Percentiles rank a stretch among this genome's conserved stretches.
These are phyloP conservation scores for Ensete glaucum DNA, from an alignment of 176 grass and related monocot species.

Conservation along the genomic window DNA sequence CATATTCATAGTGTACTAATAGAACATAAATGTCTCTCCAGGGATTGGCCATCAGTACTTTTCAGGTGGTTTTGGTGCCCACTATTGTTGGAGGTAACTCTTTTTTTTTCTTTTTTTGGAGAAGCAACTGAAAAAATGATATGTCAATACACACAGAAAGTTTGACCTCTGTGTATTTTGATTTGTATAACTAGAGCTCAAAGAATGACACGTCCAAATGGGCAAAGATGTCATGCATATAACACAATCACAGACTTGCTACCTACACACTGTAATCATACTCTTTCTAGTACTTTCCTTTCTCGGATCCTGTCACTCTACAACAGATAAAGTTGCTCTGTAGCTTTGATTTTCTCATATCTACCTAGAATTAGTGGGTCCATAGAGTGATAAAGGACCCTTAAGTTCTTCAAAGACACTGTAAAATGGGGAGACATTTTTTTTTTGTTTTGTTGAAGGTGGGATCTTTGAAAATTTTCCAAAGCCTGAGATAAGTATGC, in stretches of 20 bases:
- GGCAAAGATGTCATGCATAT: not conserved
- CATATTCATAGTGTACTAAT: not conserved
- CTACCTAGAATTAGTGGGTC: not conserved
- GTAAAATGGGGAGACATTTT: too few species aligned
- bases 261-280: not conserved
- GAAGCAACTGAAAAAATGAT: not conserved
- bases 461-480: too few species aligned
- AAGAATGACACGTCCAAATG: not conserved
- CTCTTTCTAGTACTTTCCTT: not conserved
- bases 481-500: too few species aligned
- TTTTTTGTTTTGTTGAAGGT: too few species aligned
- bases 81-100: slow-evolving; percentile 78
- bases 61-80: slow-evolving; percentile 89
- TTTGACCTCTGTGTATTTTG: not conserved
- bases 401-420: not conserved
- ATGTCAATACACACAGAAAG: not conserved
- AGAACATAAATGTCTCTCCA: slow-evolving; percentile 25
- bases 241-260: not conserved
- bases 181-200: not conserved
- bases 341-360: not conserved
- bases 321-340: not conserved
- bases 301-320: not conserved
- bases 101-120: slow-evolving; percentile 23
- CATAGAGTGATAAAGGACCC: not conserved
- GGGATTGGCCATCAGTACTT: slow-evolving; percentile 96